Evolutionary conservation across 257 asterid genomes (phyloP), one percentile per base, ranked within the genome.

Genomic region (Linaria vulgaris): DNA sequence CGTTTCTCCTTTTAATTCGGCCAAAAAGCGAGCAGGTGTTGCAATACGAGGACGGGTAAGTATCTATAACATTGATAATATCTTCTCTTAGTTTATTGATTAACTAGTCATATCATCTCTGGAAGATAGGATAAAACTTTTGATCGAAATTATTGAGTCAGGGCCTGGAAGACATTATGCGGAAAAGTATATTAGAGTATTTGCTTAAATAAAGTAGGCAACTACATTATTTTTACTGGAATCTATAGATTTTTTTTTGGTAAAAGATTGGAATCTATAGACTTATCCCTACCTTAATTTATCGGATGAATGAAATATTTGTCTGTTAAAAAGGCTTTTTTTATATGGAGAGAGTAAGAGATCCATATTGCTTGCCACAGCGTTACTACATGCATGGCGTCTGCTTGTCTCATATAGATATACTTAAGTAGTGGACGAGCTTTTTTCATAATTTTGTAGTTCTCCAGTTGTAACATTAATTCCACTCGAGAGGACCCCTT

Each of bases 11-110:
- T 92, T 92, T 72, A 92, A 92, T 80, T 92, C 99, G 63, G 79
- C 95, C 67, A 92, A 92, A 74, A 92, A 92, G 71, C 73, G 94
- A 70, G 97, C 86, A 14, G 99, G 99, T 45, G 90, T 89, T 74
- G 99, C 97, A 74, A 61, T 89, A 59, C 78, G 85, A 71, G 86
- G 91, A 62, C 66, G 51, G 87, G 99, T 85, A 86, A 79, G 45
- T 39, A 57, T 66, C 65, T 45, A 14, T 23, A 53, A 48, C 34
- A 21, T 11, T 66, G 19, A 70, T 31, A 24, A 44, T 69, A 43
- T 12, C 23, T 22, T 25, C n/a, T 56, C 57, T 58, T 50, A 21
- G 5, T 37, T 45, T 39, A 56, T 4, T 16, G n/a, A 39, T 22
- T 58, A 9, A 12, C 13, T 13, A 24, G 45, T 46, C 16, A 16